phyloP scores from a whole-genome alignment of 75 land plant species.

The Selaginella moellendorffii region DNA sequence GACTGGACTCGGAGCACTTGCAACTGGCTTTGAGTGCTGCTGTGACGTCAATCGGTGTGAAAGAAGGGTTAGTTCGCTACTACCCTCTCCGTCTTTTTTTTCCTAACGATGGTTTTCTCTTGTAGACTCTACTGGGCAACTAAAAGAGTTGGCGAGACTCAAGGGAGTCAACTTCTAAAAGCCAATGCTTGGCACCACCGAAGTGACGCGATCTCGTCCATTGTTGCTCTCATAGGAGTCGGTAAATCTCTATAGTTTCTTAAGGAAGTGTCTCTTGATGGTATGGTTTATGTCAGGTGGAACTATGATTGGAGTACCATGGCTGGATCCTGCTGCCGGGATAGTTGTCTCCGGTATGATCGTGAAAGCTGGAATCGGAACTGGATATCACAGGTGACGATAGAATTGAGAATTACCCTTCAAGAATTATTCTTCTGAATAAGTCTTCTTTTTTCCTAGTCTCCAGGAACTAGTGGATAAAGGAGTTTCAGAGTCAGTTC shows the following conservation, averaged over 20 bases:
- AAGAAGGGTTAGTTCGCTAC: slow-evolving; percentile 59
- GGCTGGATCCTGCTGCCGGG: slow-evolving; percentile 87
- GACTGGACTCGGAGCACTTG: slow-evolving; percentile 73
- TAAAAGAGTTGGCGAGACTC: slow-evolving; percentile 72
- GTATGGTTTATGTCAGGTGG: slow-evolving; percentile 44
- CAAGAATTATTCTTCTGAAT: neutral
- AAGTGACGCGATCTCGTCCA: slow-evolving; percentile 94
- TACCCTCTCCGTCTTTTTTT: neutral
- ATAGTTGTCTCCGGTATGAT: slow-evolving; percentile 88
- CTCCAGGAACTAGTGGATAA: slow-evolving; percentile 85
- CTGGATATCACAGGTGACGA: slow-evolving; percentile 71
- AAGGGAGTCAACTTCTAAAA: slow-evolving; percentile 71
- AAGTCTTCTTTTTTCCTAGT: slow-evolving; percentile 22
- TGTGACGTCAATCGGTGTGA: slow-evolving; percentile 48
- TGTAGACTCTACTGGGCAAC: slow-evolving; percentile 81
- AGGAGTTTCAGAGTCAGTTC: slow-evolving; percentile 40
- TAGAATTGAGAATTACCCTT: neutral
- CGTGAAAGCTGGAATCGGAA: slow-evolving; percentile 73
- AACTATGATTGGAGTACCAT: slow-evolving; percentile 53
- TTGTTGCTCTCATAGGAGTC: slow-evolving; percentile 92
- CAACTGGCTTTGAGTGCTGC: slow-evolving; percentile 66
- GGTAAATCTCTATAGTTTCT: slow-evolving; percentile 32
- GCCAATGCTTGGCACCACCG: slow-evolving; percentile 99
- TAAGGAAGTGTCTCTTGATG: neutral
- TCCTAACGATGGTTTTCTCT: neutral